Evolutionary conservation across 345 rosid genomes (phyloP).

Genomic region (Sapria himalayana): DNA sequence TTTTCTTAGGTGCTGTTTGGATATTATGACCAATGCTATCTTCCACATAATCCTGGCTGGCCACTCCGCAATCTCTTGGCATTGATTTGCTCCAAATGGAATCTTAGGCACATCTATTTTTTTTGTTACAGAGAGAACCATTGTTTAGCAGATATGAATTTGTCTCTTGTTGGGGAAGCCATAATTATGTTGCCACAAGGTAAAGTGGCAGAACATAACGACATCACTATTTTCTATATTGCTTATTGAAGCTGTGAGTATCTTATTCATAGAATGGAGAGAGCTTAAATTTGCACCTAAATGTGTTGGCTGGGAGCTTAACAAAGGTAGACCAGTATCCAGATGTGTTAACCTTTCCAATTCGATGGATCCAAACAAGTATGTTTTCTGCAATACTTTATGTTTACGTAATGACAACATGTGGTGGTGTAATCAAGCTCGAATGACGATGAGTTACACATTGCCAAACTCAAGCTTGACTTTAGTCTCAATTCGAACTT

Average conservation of each 20-base stretch:
- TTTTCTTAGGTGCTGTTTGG: conserved; percentile 58
- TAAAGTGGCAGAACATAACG: conserved; percentile 22
- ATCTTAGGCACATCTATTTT: conserved; percentile 37
- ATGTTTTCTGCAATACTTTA: conserved; percentile 2
- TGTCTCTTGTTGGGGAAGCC: conserved; percentile 79
- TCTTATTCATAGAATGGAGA: conserved; percentile 23
- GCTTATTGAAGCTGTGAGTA: conserved; percentile 5
- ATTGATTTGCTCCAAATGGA: conserved; percentile 58
- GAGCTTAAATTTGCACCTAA: conserved; percentile 28
- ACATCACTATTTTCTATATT: conserved; percentile 7
- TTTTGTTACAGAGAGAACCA: conserved; percentile 81
- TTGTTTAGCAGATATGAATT: conserved; percentile 63
- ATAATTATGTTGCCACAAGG: conserved; percentile 36
- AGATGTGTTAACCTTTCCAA: conserved; percentile 66
- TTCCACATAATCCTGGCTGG: conserved; percentile 86
- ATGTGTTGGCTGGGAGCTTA: conserved; percentile 85
- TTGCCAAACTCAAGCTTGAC: no score
- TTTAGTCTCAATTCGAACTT: no score
- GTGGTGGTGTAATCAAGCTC: no score
- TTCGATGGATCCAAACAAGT: conserved; percentile 88
- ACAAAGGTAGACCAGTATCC: conserved; percentile 33
- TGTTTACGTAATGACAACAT: no score
- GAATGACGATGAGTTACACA: no score
- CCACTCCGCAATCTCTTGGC: conserved; percentile 83
- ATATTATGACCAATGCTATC: conserved; percentile 86